Evolutionary conservation across 2,329 filamentous ascomycete species (phyloP).

Genomic region (Aureobasidium lini): DNA sequence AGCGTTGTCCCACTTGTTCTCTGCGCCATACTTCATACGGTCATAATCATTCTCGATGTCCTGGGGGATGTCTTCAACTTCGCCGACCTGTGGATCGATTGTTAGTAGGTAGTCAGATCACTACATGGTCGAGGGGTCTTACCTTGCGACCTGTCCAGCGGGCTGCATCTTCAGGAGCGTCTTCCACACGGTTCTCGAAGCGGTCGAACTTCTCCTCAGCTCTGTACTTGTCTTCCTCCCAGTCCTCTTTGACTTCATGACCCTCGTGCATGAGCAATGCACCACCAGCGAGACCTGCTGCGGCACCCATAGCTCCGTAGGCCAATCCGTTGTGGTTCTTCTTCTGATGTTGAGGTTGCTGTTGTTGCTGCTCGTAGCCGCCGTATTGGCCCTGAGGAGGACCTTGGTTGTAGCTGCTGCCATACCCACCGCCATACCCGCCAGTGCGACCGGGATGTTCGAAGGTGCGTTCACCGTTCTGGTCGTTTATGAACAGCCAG

Average conservation of each 20-base stretch:
- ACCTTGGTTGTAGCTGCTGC: conserved; percentile 17
- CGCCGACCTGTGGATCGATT: conserved; percentile 24
- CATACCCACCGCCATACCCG: conserved; percentile 17
- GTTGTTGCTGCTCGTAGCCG: background rate
- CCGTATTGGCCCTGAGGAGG: conserved; percentile 17
- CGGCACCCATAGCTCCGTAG: conserved; percentile 35
- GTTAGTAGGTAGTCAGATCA: background rate
- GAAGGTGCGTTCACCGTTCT: conserved; percentile 38
- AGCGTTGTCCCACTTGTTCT: conserved; percentile 26
- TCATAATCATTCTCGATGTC: conserved; percentile 28
- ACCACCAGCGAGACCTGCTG: conserved; percentile 36
- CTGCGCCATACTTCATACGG: conserved; percentile 22
- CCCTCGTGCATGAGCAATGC: conserved; percentile 40
- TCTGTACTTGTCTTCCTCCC: conserved; percentile 24
- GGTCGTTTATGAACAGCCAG: conserved; percentile 41
- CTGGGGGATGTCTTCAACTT: conserved; percentile 35
- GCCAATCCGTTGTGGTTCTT: conserved; percentile 25
- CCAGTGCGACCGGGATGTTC: conserved; percentile 26
- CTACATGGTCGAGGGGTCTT: background rate
- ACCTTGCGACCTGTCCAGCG: conserved; percentile 36
- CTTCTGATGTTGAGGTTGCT: background rate
- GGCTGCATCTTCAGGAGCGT: conserved; percentile 38
- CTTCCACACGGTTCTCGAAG: conserved; percentile 28
- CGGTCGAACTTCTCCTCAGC: conserved; percentile 20
- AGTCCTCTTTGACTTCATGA: conserved; percentile 30